Conservation (phyloP, 2,329 filamentous ascomycete species). For the Botryosphaeria agaves region DNA sequence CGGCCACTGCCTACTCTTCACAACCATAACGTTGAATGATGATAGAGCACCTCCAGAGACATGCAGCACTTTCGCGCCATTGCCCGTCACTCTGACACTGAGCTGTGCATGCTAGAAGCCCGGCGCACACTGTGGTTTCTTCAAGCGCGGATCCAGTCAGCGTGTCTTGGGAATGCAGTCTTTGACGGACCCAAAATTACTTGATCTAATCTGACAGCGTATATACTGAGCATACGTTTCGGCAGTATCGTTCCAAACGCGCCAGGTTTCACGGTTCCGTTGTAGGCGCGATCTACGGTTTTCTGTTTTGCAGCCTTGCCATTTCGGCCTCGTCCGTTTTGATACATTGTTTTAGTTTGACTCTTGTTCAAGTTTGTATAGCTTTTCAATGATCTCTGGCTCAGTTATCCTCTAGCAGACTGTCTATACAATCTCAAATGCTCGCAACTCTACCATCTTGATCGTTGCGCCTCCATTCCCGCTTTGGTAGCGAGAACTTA, state of each 20-base stretch:
- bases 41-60: conserved; percentile 3
- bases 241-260: background rate
- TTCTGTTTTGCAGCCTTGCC: background rate
- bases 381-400: background rate
- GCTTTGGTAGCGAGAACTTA: too few species aligned
- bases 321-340: background rate
- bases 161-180: conserved; percentile 10
- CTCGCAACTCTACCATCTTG: too few species aligned
- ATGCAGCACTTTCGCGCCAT: background rate
- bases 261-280: too few species aligned
- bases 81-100: background rate
- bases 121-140: background rate
- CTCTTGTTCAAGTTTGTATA: conserved; percentile 1
- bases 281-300: too few species aligned
- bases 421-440: too few species aligned
- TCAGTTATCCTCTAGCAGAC: too few species aligned
- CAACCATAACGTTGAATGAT: conserved; percentile 2
- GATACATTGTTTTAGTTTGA: background rate
- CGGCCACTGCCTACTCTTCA: too few species aligned
- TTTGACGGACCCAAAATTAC: conserved; percentile 32
- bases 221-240: background rate
- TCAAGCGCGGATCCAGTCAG: background rate
- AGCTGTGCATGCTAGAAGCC: conserved; percentile 1
- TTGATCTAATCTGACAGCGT: conserved; percentile 45
- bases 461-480: too few species aligned